These are phyloP conservation scores for Vicia sativa DNA, from an alignment of 306 rosid genomes.

Conservation along the genomic window DNA sequence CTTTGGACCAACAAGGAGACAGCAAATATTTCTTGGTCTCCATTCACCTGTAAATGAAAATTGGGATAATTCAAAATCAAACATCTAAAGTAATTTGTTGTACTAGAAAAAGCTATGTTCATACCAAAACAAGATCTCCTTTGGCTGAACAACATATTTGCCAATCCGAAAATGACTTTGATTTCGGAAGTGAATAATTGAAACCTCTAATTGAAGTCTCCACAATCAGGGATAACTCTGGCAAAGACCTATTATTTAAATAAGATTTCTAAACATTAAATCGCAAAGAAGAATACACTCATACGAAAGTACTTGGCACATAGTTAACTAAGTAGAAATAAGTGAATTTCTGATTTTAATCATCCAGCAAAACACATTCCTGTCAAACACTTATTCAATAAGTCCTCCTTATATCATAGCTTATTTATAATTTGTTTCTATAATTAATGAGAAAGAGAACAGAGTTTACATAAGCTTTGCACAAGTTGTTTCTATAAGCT, in stretches of 20 bases:
- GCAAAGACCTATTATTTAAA: slow-evolving; percentile 72
- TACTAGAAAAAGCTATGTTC: slow-evolving; percentile 32
- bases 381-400: not conserved
- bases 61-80: slow-evolving; percentile 22
- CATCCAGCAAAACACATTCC: slow-evolving; percentile 17
- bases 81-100: slow-evolving; percentile 1
- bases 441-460: not conserved
- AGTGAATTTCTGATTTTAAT: slow-evolving; percentile 19
- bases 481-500: not conserved
- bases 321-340: slow-evolving; percentile 15
- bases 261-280: slow-evolving; percentile 15
- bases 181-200: slow-evolving; percentile 56
- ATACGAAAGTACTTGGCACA: not conserved
- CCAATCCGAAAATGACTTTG: slow-evolving; percentile 50
- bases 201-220: slow-evolving; percentile 80
- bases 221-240: slow-evolving; percentile 67
- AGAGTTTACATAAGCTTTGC: not conserved
- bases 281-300: not conserved
- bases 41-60: slow-evolving; percentile 66
- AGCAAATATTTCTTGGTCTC: slow-evolving; percentile 73
- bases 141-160: slow-evolving; percentile 66
- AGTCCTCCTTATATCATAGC: not conserved
- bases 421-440: not conserved
- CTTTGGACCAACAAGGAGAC: slow-evolving; percentile 62
- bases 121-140: slow-evolving; percentile 89